Evolutionary conservation across 2,329 filamentous ascomycete species (phyloP), one percentile per base, ranked within the genome.

Genomic region (Aspergillus pseudoviridinutans): DNA sequence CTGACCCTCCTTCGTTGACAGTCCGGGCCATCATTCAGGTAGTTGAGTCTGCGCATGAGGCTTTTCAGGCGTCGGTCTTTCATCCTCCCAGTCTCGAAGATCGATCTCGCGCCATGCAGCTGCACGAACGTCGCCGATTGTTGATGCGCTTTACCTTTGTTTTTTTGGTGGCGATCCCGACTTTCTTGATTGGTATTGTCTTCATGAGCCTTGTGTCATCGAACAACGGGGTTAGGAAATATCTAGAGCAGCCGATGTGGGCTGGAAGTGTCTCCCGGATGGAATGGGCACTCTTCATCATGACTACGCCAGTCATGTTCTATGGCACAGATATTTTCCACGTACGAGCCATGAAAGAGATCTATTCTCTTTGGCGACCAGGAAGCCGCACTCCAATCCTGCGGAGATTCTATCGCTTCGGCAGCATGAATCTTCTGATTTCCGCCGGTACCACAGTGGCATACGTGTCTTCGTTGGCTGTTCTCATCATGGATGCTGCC

Each of bases 401-500:
- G 17, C 84, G 88, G 64, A 82, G 92, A 14, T 92, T 97, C 68
- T 91, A 92, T 72, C 87, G 89, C n/a, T 97, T 97, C 68, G 92
- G 92, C 8, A 96, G 92, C 77, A 97, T 97, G 92, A 96, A 96
- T 70, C 88, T 95, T 78, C 82, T 97, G 58, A 92, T 97, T 75
- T 94, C 89, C 7, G 81, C 96, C 2, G 92, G 92, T 5, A 96
- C 92, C 0, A 88, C 86, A 2, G 91, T 97, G 59, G 92, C 92
- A 1, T 96, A 96, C 71, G 79, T 95, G 60, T 87, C 91, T 0
- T 96, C 91, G 0, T 77, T 96, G 25, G 88, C 86, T 17, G 87
- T 95, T 62, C 82, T 97, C 70, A 87, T 91, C 53, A 84, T 86
- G 6, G 84, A 76, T 54, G 74, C 76, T 3, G 74, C 72, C 32